Conservation (phyloP, 371 early-diverging fungal species). For the Circinella minor region DNA sequence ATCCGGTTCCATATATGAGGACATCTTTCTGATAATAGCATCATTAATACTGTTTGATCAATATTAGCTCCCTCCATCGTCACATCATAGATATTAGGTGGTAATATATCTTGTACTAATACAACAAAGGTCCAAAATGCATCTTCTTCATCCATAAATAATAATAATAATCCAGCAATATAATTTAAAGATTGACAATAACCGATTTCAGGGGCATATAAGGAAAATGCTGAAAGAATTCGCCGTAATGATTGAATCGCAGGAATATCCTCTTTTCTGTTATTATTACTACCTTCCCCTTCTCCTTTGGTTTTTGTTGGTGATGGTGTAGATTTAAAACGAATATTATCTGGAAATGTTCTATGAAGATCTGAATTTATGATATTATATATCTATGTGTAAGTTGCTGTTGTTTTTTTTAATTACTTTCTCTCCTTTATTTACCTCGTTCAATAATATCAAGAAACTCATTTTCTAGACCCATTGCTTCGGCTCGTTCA, state of each 20-base stretch:
- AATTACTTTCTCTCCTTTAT: not conserved
- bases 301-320: not conserved
- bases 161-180: constrained; percentile 79
- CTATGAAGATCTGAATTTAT: constrained; percentile 74
- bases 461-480: constrained; percentile 65
- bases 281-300: constrained; percentile 33
- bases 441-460: constrained; percentile 71
- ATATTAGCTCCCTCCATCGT: constrained; percentile 83
- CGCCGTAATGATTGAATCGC: constrained; percentile 71
- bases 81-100: constrained; percentile 78
- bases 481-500: constrained; percentile 55
- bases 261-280: constrained; percentile 26
- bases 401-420: not conserved
- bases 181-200: constrained; percentile 91
- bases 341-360: constrained; percentile 80
- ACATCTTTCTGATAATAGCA: constrained; percentile 57
- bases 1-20: constrained; percentile 61
- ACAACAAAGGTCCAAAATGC: constrained; percentile 85
- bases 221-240: constrained; percentile 72
- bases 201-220: constrained; percentile 74
- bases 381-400: not conserved
- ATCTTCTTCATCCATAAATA: constrained; percentile 78
- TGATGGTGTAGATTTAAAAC: constrained; percentile 36
- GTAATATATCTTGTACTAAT: constrained; percentile 73
- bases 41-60: constrained; percentile 80